Evolutionary conservation across 2,329 filamentous ascomycete genomes (phyloP), one percentile per base, ranked within the genome.

Genomic region (Aspergillus latus): DNA sequence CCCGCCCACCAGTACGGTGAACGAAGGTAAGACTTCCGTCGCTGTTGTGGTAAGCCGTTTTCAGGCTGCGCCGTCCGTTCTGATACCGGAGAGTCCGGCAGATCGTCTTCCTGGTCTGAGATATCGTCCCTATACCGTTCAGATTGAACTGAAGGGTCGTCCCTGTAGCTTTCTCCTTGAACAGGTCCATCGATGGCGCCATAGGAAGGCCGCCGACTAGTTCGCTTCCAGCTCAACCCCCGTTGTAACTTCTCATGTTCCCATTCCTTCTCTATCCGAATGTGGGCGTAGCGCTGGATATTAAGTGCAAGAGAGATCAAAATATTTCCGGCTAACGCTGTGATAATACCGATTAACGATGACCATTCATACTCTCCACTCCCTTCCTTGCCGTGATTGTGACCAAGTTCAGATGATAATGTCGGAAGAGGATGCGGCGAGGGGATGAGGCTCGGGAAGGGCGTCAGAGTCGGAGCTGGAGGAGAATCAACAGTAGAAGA

Each of bases 1-100:
- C 94, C 94, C 32, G 87, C 77, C 94, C 94, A 99, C 94, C 94
- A 99, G 70, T 94, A 97, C 1, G 92, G 91, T 36, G 92, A 96
- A 62, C 85, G 86, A 58, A 99, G 83, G 73, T 99, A 99, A 5
- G 85, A 88, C 56, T 87, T 87, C 30, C 86, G 78, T 59, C 80
- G 78, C 36, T 69, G 72, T 1, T 71, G 67, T 2, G 65, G 67
- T 5, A 74, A 70, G 16, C 69, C 69, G 52, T 76, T 76, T 3
- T 68, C 71, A 1, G 73, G 67, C 26, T 69, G 71, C 47, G 72
- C 64, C 1, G 73, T 77, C 7, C 71, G 72, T 45, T 77, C 75
- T 5, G 76, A 77, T 7, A 70, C 58, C 57, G 72, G 66, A 5
- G 71, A 75, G 34, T 68, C 69, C 42, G 67, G 66, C 47, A 69